Conservation (phyloP, 306 rosid genomes). For the Prunus dulcis region DNA sequence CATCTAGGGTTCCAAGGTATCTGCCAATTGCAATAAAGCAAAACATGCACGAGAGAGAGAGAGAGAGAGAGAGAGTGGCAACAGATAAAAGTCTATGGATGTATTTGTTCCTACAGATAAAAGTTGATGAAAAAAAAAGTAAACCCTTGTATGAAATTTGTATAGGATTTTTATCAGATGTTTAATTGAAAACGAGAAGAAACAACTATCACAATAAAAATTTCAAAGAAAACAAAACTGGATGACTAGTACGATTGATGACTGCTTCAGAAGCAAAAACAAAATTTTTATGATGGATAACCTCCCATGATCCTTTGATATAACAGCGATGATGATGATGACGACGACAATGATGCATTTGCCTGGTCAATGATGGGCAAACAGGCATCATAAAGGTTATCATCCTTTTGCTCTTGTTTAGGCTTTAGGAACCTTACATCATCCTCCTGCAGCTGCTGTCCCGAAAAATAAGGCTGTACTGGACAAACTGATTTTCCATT, state of each 20-base stretch:
- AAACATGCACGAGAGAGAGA: background rate
- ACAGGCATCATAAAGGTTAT: constrained; percentile 34
- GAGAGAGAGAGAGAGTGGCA: no score
- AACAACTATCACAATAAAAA: background rate
- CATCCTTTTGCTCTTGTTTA: constrained; percentile 69
- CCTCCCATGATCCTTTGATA: constrained; percentile 50
- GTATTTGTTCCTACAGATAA: no score
- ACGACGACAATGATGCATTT: constrained; percentile 37
- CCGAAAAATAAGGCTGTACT: constrained; percentile 48
- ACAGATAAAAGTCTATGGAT: no score
- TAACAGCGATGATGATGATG: constrained; percentile 31
- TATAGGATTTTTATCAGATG: constrained; percentile 15
- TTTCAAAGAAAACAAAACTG: background rate
- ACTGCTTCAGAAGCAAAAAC: background rate
- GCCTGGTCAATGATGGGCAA: constrained; percentile 43
- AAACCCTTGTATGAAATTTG: constrained; percentile 27
- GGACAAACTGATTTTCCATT: constrained; percentile 38
- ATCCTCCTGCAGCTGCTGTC: constrained; percentile 55
- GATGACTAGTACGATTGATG: constrained; percentile 18
- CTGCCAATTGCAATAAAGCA: background rate
- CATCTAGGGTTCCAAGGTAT: background rate
- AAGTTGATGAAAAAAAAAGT: constrained; percentile 5
- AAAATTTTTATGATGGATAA: constrained; percentile 35
- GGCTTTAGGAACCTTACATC: constrained; percentile 53
- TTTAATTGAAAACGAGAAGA: background rate